Evolutionary conservation across 768 basidiomycete species (phyloP), one percentile per base, ranked within the genome.

Genomic region (Serendipita sp.): DNA sequence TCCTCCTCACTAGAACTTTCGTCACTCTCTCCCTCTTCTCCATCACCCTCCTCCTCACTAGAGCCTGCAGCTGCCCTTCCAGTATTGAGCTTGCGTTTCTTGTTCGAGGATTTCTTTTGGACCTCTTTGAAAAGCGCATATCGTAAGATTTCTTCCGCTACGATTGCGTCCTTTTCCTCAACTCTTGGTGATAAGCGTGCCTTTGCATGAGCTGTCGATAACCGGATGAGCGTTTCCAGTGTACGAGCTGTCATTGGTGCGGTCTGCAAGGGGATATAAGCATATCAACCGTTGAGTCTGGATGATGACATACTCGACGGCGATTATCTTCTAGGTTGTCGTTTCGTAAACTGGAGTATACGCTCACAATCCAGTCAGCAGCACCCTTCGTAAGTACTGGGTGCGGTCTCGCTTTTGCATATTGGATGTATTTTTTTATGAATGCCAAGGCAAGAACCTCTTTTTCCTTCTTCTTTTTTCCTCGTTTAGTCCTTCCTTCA

Each of bases 101-200:
- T 96, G 67, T 85, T 75, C 68, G 84, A 81, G 66, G 79, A 76
- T 36, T 90, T 84, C 72, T 88, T 91, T 52, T 90, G 82, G 16
- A 99, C 95, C 74, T 99, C 95, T 72, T 94, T 95, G 83, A 93
- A 99, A 38, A 99, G 82, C 3, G 96, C 96, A 75, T 92, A 99
- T 23, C 94, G 88, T 74, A 99, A 85, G 72, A 98, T 95, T 71
- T 86, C 86, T 73, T 99, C 93, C 2, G 96, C 96, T 46, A 87
- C 86, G 69, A 79, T 80, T 16, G 96, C 93, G 76, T 99, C 96
- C 2, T 78, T 76, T 71, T 86, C 82, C 70, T 90, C 85, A 10
- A 99, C 90, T 68, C 88, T 88, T 48, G 82, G 66, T 5, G 93
- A 94, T 7, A 99, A 80, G 18, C 95, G 85, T 15, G 92, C 85